Evolutionary conservation across 805 yeast species (phyloP).

Genomic region (Cyberlindnera euphorbiiphila): DNA sequence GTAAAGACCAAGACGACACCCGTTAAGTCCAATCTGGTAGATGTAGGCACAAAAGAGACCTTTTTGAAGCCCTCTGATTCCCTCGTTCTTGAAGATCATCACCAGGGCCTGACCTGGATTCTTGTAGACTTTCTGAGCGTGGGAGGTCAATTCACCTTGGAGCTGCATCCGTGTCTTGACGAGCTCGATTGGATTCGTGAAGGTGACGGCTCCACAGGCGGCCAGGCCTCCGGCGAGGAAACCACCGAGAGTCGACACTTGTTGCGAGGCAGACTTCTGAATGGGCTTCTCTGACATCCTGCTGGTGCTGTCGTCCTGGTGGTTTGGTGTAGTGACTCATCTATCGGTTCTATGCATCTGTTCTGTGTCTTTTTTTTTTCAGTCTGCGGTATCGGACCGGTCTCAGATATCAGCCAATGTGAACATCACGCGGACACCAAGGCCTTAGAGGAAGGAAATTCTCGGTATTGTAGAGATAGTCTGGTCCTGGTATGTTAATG

Average conservation of each 20-base stretch:
- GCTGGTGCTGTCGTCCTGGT: not conserved
- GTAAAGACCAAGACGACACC: constrained; percentile 90
- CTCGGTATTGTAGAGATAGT: too few relatives aligned
- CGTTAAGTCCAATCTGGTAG: constrained; percentile 88
- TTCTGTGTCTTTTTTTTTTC: too few relatives aligned
- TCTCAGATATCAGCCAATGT: too few relatives aligned
- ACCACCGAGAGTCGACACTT: constrained; percentile 67
- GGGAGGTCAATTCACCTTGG: constrained; percentile 80
- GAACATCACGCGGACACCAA: too few relatives aligned
- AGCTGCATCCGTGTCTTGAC: constrained; percentile 95
- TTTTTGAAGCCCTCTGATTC: constrained; percentile 81
- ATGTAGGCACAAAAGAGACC: constrained; percentile 87
- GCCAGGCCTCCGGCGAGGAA: constrained; percentile 90
- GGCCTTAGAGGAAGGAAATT: too few relatives aligned
- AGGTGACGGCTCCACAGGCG: constrained; percentile 96
- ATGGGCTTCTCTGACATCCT: not conserved
- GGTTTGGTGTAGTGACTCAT: too few relatives aligned
- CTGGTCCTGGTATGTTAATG: too few relatives aligned
- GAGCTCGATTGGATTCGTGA: constrained; percentile 93
- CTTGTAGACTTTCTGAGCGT: constrained; percentile 56
- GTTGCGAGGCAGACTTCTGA: constrained; percentile 45
- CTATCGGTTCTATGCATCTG: too few relatives aligned
- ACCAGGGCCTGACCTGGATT: constrained; percentile 84
- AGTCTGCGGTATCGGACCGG: too few relatives aligned
- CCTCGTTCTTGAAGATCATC: constrained; percentile 74